Base-by-base conservation (phyloP, 2,329 filamentous ascomycete species). In the Allantophomopsis lycopodina region DNA sequence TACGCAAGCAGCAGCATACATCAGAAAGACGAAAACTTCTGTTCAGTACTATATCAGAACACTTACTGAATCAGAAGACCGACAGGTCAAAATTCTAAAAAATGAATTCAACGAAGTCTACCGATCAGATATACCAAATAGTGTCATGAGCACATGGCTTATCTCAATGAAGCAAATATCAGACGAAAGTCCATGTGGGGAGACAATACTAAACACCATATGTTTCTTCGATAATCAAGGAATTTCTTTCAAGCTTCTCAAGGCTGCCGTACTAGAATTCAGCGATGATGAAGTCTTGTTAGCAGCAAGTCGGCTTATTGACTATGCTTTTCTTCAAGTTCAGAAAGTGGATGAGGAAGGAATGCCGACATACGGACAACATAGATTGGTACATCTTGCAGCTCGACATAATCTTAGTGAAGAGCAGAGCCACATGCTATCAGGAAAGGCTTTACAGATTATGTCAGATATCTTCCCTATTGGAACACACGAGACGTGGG, bases 261-360 rank as follows among this genome's bases (percentile, higher is more conserved):
- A 35, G 21, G 37, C 35, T n/a, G 48, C 45, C n/a, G 48, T 47
- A 30, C 15, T 36, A 7, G 35, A 14, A 28, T 40, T 40, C 18
- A 41, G 34, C 18, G 43, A 44, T 35, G 30, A 42, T 18, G 30
- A 47, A n/a, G 38, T 51, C 3, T 36, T 40, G 13, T 36, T 35
- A 32, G 52, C 55, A 1, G 38, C 55, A 11, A 41, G 43, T 5
- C 55, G 51, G 7, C 55, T 61, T 1, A 44, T 46, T 20, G 51
- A 61, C 16, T 58, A 59, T 31, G 60, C 57, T 0, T 61, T 62
- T 37, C 37, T 61, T 1, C 43, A 39, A 21, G 34, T 42, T 16
- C 44, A 40, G 7, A 35, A 11, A 13, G 15, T 32, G n/a, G 40
- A 38, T 12, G 35, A 41, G 31, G 39, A 42, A 28, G 35, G 12